Conservation (phyloP, 129 eudicot species). For the Centaurea solstitialis region DNA sequence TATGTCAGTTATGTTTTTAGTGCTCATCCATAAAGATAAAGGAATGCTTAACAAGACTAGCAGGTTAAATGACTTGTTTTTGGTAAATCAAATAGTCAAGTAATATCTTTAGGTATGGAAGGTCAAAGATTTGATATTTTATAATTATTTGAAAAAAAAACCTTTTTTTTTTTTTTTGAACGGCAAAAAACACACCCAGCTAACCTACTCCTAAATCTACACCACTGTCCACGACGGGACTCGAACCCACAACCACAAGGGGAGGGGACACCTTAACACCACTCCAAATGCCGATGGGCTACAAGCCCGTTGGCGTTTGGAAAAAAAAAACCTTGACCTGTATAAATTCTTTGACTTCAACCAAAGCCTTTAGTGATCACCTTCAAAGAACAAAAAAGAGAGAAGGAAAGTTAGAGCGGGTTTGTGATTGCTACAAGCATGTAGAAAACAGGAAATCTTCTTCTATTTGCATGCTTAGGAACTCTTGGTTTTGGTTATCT, state of each 20-base stretch:
- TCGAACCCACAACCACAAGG: too few relatives aligned
- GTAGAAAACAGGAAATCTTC: not conserved
- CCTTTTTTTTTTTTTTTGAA: too few relatives aligned
- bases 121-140: not conserved
- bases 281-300: too few relatives aligned
- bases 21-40: not conserved
- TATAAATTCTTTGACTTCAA: not conserved
- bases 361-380: not conserved
- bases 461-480: not conserved
- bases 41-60: not conserved
- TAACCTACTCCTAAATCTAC: too few relatives aligned
- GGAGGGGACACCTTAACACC: too few relatives aligned
- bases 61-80: not conserved
- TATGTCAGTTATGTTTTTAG: not conserved
- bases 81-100: not conserved
- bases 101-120: not conserved
- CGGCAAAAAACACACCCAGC: too few relatives aligned
- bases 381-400: not conserved
- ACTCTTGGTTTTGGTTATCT: not conserved
- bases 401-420: not conserved
- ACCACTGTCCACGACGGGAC: too few relatives aligned
- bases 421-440: not conserved
- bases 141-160: too few relatives aligned
- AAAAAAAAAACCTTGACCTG: not conserved
- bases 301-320: too few relatives aligned